Evolutionary conservation across 257 asterid species (phyloP).

Genomic region (Schizonepeta tenuifolia): DNA sequence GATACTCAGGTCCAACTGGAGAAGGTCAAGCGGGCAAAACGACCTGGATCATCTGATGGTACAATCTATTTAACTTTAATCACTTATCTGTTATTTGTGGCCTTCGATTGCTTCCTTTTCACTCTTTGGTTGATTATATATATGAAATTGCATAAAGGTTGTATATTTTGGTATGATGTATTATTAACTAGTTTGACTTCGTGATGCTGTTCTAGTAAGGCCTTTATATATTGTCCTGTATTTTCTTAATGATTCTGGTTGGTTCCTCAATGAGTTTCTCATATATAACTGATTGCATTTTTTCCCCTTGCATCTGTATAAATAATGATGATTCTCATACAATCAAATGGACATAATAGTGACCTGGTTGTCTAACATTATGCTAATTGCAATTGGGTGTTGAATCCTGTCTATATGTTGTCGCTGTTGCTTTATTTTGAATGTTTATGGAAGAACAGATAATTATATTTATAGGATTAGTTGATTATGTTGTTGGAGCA

Average conservation of each 20-base stretch:
- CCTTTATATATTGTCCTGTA: too few species aligned
- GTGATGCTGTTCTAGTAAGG: background rate
- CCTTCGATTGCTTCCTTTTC: slow-evolving; percentile 8
- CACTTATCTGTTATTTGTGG: slow-evolving; percentile 7
- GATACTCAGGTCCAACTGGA: slow-evolving; percentile 70
- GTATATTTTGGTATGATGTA: background rate
- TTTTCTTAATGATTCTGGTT: slow-evolving; percentile 8
- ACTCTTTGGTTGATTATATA: slow-evolving; percentile 4
- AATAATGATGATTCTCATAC: background rate
- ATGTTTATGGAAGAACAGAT: slow-evolving; percentile 3
- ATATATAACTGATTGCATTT: background rate
- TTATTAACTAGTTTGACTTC: background rate
- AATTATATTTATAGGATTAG: background rate
- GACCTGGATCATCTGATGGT: slow-evolving; percentile 57
- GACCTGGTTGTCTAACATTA: background rate
- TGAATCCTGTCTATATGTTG: slow-evolving; percentile 6
- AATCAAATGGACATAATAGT: background rate
- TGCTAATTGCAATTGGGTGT: background rate
- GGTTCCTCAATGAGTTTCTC: slow-evolving; percentile 6
- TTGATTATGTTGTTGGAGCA: slow-evolving; percentile 4
- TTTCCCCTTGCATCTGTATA: background rate
- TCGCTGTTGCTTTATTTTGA: background rate
- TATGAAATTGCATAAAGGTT: slow-evolving; percentile 17
- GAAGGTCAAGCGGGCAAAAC: slow-evolving; percentile 54
- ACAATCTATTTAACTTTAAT: background rate